A percentile compares a stretch with the other conserved stretches of the same genome.
These are phyloP conservation scores for Aspergillus unguis DNA, from an alignment of 2,329 filamentous ascomycete species.

Conservation along the genomic window DNA sequence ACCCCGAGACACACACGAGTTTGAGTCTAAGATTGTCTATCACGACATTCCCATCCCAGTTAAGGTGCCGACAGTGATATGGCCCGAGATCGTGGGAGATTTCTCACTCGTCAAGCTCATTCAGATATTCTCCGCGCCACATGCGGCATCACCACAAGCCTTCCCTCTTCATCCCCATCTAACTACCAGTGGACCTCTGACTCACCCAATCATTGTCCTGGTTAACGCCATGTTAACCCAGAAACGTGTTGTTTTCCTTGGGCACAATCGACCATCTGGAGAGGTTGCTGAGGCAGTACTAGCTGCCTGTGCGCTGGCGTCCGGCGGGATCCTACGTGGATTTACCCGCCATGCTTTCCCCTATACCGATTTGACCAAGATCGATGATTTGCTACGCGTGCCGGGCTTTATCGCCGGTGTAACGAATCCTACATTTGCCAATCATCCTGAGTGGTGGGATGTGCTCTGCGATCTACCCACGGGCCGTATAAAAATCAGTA, in stretches of 20 bases:
- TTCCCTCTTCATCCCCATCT: conserved; percentile 87
- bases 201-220: conserved; percentile 91
- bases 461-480: conserved; percentile 88
- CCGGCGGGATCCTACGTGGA: conserved; percentile 84
- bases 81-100: conserved; percentile 93
- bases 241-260: conserved; percentile 92
- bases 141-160: conserved; percentile 76
- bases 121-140: conserved; percentile 82
- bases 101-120: conserved; percentile 97
- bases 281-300: conserved; percentile 97
- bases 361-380: conserved; percentile 96
- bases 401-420: conserved; percentile 97
- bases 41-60: conserved; percentile 95
- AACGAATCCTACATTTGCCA: conserved; percentile 92
- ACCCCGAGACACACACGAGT: conserved; percentile 94
- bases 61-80: conserved; percentile 89
- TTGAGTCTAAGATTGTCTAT: conserved; percentile 92
- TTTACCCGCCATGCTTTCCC: conserved; percentile 97
- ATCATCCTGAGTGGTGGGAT: conserved; percentile 98
- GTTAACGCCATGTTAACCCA: conserved; percentile 94
- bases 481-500: conserved; percentile 91
- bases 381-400: conserved; percentile 92
- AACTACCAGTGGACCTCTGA: conserved; percentile 83
- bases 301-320: conserved; percentile 90
- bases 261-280: conserved; percentile 89